phyloP scores from a whole-genome alignment of 2,329 filamentous ascomycete species.

The Cladosporium halotolerans region DNA sequence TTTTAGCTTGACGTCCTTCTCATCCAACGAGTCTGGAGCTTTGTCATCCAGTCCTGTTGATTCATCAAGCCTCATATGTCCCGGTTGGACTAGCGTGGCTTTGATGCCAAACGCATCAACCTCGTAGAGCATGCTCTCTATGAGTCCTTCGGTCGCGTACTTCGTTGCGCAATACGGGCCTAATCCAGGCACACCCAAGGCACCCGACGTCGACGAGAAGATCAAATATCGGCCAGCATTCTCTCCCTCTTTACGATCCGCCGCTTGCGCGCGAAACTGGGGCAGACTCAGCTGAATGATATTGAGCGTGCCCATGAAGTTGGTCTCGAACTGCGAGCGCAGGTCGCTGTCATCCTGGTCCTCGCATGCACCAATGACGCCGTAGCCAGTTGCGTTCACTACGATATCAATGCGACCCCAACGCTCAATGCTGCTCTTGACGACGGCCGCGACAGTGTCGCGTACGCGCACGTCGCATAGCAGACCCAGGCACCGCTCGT shows the following conservation, averaged over 20 bases:
- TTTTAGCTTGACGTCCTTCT: conserved; percentile 46
- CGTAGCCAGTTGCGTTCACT: conserved; percentile 90
- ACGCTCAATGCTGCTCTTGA: conserved; percentile 62
- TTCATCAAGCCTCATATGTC: conserved; percentile 81
- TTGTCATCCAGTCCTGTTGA: conserved; percentile 37
- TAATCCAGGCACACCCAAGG: conserved; percentile 85
- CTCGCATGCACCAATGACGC: conserved; percentile 90
- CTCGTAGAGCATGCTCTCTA: conserved; percentile 96
- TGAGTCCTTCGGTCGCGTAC: conserved; percentile 90
- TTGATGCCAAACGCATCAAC: conserved; percentile 88
- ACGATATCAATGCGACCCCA: conserved; percentile 78
- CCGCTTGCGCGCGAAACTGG: conserved; percentile 69
- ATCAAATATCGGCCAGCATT: conserved; percentile 74
- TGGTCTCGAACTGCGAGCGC: conserved; percentile 93
- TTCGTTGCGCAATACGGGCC: conserved; percentile 96
- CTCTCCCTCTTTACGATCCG: conserved; percentile 18
- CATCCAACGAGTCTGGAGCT: conserved; percentile 15
- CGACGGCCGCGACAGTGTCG: conserved; percentile 66
- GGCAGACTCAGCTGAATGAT: conserved; percentile 85
- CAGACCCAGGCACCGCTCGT: conserved; percentile 67
- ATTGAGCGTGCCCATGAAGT: conserved; percentile 91
- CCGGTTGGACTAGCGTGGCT: conserved; percentile 86
- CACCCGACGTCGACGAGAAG: conserved; percentile 87
- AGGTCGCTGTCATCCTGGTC: conserved; percentile 95
- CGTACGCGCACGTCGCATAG: conserved; percentile 84